Base-by-base conservation (phyloP, 768 basidiomycete species). In the Podaxis sp. region DNA sequence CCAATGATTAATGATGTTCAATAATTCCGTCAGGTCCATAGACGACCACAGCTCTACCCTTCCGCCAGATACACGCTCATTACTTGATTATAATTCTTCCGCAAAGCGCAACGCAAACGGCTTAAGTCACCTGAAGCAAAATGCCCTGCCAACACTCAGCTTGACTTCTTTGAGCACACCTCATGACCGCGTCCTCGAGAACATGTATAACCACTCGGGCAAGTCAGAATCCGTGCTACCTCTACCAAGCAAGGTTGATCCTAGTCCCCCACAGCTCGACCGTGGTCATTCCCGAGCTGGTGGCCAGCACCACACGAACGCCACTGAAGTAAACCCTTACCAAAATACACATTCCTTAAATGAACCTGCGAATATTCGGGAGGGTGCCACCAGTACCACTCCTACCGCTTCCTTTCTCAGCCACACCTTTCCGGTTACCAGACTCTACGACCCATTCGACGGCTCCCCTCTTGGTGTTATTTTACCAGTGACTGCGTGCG, bases 371-470 rank as follows among this genome's bases (percentile, higher is more conserved):
- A 52, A 52, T 23, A 13, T 23, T 40, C 38, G 42, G 13, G 57
- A 59, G 25, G 57, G 57, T 32, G 50, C 38, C 38, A n/a, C 37
- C 37, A 50, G 58, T 25, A 32, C 57, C 36, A 58, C 50, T 14
- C 42, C 50, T 4, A 25, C 44, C 13, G 46, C 28, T n/a, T 47
- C 46, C 51, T 32, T 57, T 47, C 40, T 47, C 32, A 56, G 52
- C 59, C 50, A 54, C 48, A 18, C 36, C 25, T 36, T 51, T 11
- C 53, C 62, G 18, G 40, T 64, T 7, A 66, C 68, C 25, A 46
- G 68, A 42, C 58, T 72, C 35, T 59, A 68, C 28, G 71, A 72
- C 57, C 71, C 73, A 1, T 74, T 69, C 57, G 73, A 74, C 57
- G 72, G 73, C 36, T 66, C 60, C 21, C 52, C 66, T 18, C 60